These are phyloP conservation scores for Phoenix dactylifera DNA, from an alignment of 176 grass and related monocot species.

Conservation along the genomic window DNA sequence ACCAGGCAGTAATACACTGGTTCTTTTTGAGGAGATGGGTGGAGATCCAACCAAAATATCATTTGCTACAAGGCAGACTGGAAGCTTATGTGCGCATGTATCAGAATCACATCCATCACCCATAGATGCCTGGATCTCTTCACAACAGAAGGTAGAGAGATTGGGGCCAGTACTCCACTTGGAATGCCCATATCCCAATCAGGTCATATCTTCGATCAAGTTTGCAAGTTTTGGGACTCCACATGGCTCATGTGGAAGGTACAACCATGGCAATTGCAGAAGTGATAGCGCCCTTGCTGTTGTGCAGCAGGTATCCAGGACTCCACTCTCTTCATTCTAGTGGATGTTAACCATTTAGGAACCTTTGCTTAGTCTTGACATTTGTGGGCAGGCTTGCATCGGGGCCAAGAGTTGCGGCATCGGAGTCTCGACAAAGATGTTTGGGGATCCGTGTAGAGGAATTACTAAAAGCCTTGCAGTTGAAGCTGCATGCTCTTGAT, in stretches of 20 bases:
- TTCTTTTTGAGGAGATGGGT: slow-evolving; percentile 87
- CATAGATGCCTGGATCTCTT: slow-evolving; percentile 41
- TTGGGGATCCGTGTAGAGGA: slow-evolving; percentile 76
- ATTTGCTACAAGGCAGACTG: slow-evolving; percentile 47
- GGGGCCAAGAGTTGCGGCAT: slow-evolving; percentile 61
- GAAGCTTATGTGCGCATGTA: slow-evolving; percentile 57
- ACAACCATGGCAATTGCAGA: slow-evolving; percentile 67
- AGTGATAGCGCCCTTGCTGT: slow-evolving; percentile 53
- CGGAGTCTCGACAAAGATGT: slow-evolving; percentile 50
- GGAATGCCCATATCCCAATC: slow-evolving; percentile 49
- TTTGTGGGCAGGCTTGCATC: slow-evolving; percentile 53
- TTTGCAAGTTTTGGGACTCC: slow-evolving; percentile 97
- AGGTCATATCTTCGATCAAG: slow-evolving; percentile 69
- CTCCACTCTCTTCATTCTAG: neutral
- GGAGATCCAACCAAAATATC: slow-evolving; percentile 80
- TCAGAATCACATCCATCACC: slow-evolving; percentile 76
- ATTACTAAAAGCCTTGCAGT: slow-evolving; percentile 77
- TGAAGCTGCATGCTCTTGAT: slow-evolving; percentile 85
- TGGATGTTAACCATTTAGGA: neutral
- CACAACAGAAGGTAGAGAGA: slow-evolving; percentile 34
- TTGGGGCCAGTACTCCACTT: slow-evolving; percentile 47
- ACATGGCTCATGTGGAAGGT: slow-evolving; percentile 64
- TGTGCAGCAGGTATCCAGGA: slow-evolving; percentile 57
- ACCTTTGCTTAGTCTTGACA: neutral
- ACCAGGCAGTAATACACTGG: slow-evolving; percentile 65